These are phyloP conservation scores for Lasiosphaeriaceae sp. DNA, from an alignment of 495 filamentous ascomycete species.

Conservation along the genomic window DNA sequence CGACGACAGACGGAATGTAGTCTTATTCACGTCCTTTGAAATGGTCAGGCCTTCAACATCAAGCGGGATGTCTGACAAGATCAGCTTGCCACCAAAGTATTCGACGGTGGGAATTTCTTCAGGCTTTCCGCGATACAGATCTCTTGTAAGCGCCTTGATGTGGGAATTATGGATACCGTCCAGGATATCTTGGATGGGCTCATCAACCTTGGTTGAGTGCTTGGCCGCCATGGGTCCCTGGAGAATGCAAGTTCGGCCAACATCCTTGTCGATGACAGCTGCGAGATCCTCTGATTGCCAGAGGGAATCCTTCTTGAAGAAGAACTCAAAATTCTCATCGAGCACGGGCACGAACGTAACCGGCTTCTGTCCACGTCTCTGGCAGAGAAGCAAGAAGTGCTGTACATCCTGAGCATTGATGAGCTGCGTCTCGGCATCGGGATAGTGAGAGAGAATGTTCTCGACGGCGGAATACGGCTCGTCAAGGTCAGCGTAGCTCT, in stretches of 20 bases:
- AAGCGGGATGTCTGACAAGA: conserved; percentile 58
- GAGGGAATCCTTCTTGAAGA: conserved; percentile 99
- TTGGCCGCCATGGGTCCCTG: conserved; percentile 92
- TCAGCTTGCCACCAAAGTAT: conserved; percentile 86
- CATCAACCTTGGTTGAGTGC: conserved; percentile 83
- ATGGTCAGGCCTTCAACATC: conserved; percentile 77
- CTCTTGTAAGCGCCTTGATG: conserved; percentile 70
- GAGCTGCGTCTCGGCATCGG: conserved; percentile 79
- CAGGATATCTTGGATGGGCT: conserved; percentile 90
- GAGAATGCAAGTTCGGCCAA: conserved; percentile 89
- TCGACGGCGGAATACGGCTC: conserved; percentile 74
- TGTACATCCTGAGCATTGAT: conserved; percentile 98
- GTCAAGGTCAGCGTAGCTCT: conserved; percentile 83
- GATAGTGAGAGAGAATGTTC: conserved; percentile 74
- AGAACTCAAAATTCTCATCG: conserved; percentile 95
- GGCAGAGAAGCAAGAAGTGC: conserved; percentile 91
- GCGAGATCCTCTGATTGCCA: conserved; percentile 98
- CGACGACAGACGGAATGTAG: conserved; percentile 73
- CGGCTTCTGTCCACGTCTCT: conserved; percentile 90
- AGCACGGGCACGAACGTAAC: conserved; percentile 90
- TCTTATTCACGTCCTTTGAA: conserved; percentile 67
- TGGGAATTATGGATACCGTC: conserved; percentile 85
- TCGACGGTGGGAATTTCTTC: conserved; percentile 77
- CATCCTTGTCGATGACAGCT: conserved; percentile 92
- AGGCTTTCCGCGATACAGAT: conserved; percentile 73